Evolutionary conservation across 2,329 filamentous ascomycete genomes (phyloP).

Genomic region (Mollisia scopiformis): DNA sequence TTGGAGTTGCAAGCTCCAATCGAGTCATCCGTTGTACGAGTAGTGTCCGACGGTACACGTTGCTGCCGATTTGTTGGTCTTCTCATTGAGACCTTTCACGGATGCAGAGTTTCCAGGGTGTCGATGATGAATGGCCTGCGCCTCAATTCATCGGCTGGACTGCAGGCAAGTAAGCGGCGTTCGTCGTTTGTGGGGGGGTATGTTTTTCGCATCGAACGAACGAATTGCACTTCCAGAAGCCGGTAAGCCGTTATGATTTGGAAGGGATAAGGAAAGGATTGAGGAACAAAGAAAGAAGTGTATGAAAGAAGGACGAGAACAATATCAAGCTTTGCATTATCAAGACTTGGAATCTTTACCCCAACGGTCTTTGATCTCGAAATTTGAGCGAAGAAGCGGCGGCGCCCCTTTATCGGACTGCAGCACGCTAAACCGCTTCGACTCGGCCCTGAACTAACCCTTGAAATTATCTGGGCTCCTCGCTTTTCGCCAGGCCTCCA

Average conservation of each 20-base stretch:
- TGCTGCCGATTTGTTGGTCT: not conserved
- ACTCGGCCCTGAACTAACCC: not conserved
- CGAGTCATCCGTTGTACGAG: not conserved
- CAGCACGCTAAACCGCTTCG: not conserved
- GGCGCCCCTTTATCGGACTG: conserved; percentile 1
- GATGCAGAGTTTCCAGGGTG: not conserved
- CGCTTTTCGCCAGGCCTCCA: conserved; percentile 3
- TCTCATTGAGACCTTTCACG: not conserved
- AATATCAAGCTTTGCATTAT: not conserved
- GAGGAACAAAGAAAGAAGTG: not conserved
- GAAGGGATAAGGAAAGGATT: not conserved
- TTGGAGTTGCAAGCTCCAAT: not conserved
- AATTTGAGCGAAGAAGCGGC: no score
- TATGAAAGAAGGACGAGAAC: not conserved
- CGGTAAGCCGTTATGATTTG: not conserved
- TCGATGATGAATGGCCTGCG: not conserved
- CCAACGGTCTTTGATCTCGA: no score
- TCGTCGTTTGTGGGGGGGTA: not conserved
- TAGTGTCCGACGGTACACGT: not conserved
- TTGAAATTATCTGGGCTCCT: not conserved
- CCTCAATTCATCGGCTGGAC: not conserved
- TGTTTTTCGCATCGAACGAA: not conserved
- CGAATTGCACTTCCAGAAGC: not conserved
- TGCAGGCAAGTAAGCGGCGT: not conserved
- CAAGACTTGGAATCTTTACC: not conserved